Evolutionary conservation across 2,329 filamentous ascomycete genomes (phyloP), one percentile per base, ranked within the genome.

Genomic region (Aspergillus fumigatus): DNA sequence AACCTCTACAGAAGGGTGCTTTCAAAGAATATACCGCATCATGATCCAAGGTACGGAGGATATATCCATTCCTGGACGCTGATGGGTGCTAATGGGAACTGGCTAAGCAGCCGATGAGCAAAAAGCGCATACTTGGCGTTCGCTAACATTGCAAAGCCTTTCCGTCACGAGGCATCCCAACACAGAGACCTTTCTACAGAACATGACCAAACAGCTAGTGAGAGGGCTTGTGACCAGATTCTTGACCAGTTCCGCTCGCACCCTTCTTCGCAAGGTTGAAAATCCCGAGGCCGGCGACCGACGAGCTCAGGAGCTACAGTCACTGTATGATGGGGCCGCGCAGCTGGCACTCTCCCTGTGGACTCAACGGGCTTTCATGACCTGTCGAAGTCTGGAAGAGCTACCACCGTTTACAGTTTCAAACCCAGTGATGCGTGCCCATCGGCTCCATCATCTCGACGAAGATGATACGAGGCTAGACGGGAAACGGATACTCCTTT

Each of bases 91-190:
- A 27, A 56, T 49, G 1, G 17, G 11, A 29, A 8, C 26, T 54
- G 29, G 29, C 29, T 32, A 35, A 35, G 11, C 29, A 64, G 63
- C 59, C 26, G 48, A 65, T 51, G 47, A 47, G 10, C 35, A 41
- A 40, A 54, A 60, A 48, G 62, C 61, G 10, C 61, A 67, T 29
- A 52, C 55, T 35, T 67, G 65, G 65, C 59, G 64, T 9, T 60
- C 65, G 6, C 61, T 65, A 26, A 62, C 55, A 14, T 29, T 67
- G 5, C 56, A 57, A 25, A 52, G 63, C 23, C 48, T 66, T 8
- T 53, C 54, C n/a, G 53, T 55, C 25, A 21, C 59, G 14, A 40
- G 43, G 9, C 27, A 52, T 35, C 53, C 43, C 25, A 40, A 50
- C 6, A 11, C 45, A 26, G 29, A 54, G 35, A 45, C 38, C 21